Evolutionary conservation across 257 asterid genomes (phyloP), one percentile per base, ranked within the genome.

Genomic region (Solanum ahanhuiri): DNA sequence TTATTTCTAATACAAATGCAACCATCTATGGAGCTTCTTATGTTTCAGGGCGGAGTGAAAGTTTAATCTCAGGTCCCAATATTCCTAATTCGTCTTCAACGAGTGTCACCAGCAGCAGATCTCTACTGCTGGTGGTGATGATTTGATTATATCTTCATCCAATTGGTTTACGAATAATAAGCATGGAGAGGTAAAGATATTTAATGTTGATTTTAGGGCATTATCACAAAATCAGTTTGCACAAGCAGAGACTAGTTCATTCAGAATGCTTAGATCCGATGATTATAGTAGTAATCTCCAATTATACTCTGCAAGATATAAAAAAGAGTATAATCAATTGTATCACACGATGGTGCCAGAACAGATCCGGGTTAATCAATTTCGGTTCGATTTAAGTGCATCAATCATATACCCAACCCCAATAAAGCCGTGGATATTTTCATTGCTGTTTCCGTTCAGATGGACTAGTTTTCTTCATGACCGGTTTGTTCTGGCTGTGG

Each of bases 401-500:
- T 43, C 51, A 1, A 43, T 43, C 15, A 43, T 3, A 43, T 43
- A 43, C 51, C 15, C 51, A 43, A 11, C 5, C 51, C 51, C 51
- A 43, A 43, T 43, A 43, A 43, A 41, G 14, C 48, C 14, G 0
- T 43, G 51, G 51, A 43, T 45, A 45, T 45, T 45, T 45, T 3
- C 54, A 12, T 3, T 0, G 54, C 17, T 28, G 30, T 28, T 28
- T 28, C 30, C 11, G 22, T 30, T 6, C n/a, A 67, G 11, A 30
- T 67, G 75, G 99, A 95, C 98, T 1, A 91, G 91, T 83, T 92
- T 94, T 0, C 97, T 95, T 33, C 99, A 95, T 75, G 90, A 94
- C 4, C 97, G 99, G 11, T 96, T 96, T 71, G 98, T 95, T 86
- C 96, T 93, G 77, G 96, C 96, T 69, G 99, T 96, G 51, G 98